Base-by-base conservation (phyloP, 768 basidiomycete genomes). In the Amanita rubescens region DNA sequence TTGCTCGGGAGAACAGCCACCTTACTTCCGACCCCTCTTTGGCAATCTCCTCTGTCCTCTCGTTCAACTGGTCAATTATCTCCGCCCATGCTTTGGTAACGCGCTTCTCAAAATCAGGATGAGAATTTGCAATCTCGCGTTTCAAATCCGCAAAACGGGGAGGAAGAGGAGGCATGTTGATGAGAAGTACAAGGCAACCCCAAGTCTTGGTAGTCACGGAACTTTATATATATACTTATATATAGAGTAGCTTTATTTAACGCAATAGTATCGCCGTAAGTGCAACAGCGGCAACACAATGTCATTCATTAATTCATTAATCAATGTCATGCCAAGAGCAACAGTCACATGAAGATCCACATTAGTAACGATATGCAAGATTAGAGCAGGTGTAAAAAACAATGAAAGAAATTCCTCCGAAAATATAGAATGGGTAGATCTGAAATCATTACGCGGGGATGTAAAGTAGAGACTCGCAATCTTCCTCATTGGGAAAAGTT, bases 141-240 rank as follows among this genome's bases (percentile, higher is more conserved):
- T 87, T 87, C 57, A 85, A 54, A 41, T 82, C 76, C 5, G 67
- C 62, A 58, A 84, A 84, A 39, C 76, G 82, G 35, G 75, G 62
- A n/a, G 79, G 78, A 32, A 71, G 63, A 27, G 58, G 50, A 25
- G 57, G 42, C 51, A 53, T 53, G 1, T 25, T 55, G 37, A 30
- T 34, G 17, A 39, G n/a, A n/a, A n/a, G n/a, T n/a, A n/a, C n/a
- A n/a, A n/a, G n/a, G n/a, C n/a, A n/a, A n/a, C n/a, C n/a, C n/a
- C n/a, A n/a, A n/a, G n/a, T n/a, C n/a, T n/a, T n/a, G n/a, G n/a
- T n/a, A n/a, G n/a, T n/a, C n/a, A n/a, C n/a, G n/a, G 27, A 8
- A 30, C 27, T 30, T 30, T 30, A 30, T n/a, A n/a, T n/a, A n/a
- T n/a, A n/a, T n/a, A n/a, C n/a, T n/a, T n/a, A n/a, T n/a, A n/a